Base-by-base conservation (phyloP, 73 alveolate species). In the Stentor coeruleus region DNA sequence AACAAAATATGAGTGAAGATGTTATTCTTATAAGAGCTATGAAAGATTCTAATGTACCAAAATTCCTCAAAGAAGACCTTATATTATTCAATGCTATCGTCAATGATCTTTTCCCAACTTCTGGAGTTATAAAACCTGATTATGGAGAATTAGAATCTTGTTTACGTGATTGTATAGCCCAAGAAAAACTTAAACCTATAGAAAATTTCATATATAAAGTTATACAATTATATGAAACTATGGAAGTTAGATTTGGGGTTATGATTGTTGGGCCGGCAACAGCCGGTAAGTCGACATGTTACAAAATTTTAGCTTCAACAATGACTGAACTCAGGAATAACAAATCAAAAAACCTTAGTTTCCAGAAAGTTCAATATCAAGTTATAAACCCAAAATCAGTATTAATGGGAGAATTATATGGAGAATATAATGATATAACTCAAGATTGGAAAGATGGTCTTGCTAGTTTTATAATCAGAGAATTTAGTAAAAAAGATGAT, bases 371-470 rank as follows among this genome's bases (percentile, higher is more conserved):
- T 26, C 91, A 90, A 74, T 90, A 95, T 42, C 90, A 91, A 88
- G 87, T 93, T 73, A 90, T 97, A 59, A 97, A 97, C 81, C 99
- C 99, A 57, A 97, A 97, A 33, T 26, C 39, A 30, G 96, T 97
- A 39, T 89, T 99, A n/a, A 96, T 97, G 99, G 99, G 99, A 36
- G 99, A 97, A 88, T 90, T 97, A 58, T 97, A 96, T 77, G 99
- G 99, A 59, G 99, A 97, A 88, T 97, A 93, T 74, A 97, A 96
- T 87, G 98, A 94, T 81, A 93, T 92, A 77, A 96, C 99, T 15
- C 86, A 96, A 90, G 98, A 94, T 77, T 96, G 99, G 99, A 94
- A 95, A 38, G 99, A 95, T 88, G 99, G 99, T 38, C 94, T 95
- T 33, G 91, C 95, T 3, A 98, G 98, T 3, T 36, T n/a, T 42